Percentiles rank a stretch among this genome's conserved stretches.
phyloP scores from a whole-genome alignment of 768 basidiomycete species.

The Strobilomyces dryophilus region DNA sequence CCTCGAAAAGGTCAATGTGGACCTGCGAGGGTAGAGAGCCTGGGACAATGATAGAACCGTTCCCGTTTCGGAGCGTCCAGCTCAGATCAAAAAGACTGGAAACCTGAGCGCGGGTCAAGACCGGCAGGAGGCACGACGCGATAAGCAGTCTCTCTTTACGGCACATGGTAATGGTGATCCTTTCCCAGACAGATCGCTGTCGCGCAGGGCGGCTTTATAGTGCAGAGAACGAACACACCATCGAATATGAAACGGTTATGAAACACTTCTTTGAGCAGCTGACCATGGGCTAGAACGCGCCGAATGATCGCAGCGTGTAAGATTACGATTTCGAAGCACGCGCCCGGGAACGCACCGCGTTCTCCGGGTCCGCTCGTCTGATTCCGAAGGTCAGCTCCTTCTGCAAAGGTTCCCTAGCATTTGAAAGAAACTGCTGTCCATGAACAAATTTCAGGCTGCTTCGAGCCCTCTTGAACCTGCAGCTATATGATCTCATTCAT shows the following conservation, averaged over 20 bases:
- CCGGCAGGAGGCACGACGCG: constrained; percentile 7
- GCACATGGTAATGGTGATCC: constrained; percentile 1
- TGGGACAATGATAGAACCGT: constrained; percentile 51
- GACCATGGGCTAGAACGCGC: not conserved
- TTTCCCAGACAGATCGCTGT: not conserved
- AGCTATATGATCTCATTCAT: no score
- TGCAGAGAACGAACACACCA: not conserved
- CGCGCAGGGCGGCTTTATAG: not conserved
- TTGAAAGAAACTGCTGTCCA: no score
- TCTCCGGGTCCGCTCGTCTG: not conserved
- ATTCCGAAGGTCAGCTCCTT: not conserved
- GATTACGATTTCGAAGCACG: not conserved
- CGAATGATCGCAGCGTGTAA: not conserved
- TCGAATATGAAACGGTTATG: constrained; percentile 4
- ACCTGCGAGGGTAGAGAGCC: constrained; percentile 49
- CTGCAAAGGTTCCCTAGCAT: not conserved
- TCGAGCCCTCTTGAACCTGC: no score
- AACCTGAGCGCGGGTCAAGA: constrained; percentile 18
- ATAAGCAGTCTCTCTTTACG: not conserved
- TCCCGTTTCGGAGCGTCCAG: constrained; percentile 53
- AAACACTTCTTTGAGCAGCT: constrained; percentile 2
- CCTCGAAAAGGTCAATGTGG: constrained; percentile 49
- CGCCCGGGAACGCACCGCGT: not conserved
- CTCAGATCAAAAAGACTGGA: constrained; percentile 44
- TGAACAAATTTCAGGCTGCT: not conserved